Base-by-base conservation (phyloP, 2,329 filamentous ascomycete species). In the Fusarium sulawesiense region DNA sequence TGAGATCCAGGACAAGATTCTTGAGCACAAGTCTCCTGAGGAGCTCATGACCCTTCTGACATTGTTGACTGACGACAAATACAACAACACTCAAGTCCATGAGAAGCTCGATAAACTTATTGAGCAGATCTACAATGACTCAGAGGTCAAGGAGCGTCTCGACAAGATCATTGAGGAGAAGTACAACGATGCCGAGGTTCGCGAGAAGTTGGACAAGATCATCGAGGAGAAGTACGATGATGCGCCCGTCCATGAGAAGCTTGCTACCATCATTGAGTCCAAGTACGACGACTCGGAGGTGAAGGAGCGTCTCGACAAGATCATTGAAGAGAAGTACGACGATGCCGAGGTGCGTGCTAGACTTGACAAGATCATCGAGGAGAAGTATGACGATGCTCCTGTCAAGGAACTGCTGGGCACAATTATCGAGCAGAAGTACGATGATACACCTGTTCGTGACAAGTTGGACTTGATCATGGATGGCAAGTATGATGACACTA, bases 1-100 rank as follows among this genome's bases (percentile, higher is more conserved):
- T 9, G 82, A 84, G 5, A 83, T 91, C 25, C 83, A 89, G 70
- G 84, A 87, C 64, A 87, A 85, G 76, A 87, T 91, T 64, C 81
- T 89, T 57, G 88, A 92, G 57, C 82, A 89, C 57, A 89, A 88
- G 75, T 84, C 86, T 13, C 85, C 85, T 3, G 87, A 91, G 67
- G 84, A 85, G n/a, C 82, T 85, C 27, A 82, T 71, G 61, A 65
- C 90, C 58, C 82, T 91, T 3, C 86, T 87, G 0, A 78, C 83
- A 0, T 50, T 64, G 47, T 44, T 64, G 80, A 81, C 3, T 7
- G 60, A 64, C 29, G 89, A 90, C 72, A 90, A 89, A 75, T 77
- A 80, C 46, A 77, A 80, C 42, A 79, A 79, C 50, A 77, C 77
- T 1, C 76, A 76, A 32, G 64, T 79, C 9, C 71, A 69, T 21